Conservation (phyloP, 352 stramenopile species). For the Blastocystis sp. region DNA sequence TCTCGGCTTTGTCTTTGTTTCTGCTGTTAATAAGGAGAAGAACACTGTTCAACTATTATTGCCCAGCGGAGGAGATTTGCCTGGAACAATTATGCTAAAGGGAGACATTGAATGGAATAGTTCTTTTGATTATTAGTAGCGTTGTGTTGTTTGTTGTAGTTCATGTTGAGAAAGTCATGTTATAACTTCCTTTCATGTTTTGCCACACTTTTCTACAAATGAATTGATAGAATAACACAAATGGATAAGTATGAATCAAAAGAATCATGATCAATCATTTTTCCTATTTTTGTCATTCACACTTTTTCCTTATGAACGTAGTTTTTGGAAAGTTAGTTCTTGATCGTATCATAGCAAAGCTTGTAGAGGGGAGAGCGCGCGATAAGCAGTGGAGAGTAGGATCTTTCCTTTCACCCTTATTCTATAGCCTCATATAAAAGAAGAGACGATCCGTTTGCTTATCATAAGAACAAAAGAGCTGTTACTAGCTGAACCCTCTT, state of each 20-base stretch:
- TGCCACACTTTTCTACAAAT: background rate
- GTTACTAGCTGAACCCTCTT: conserved; percentile 93
- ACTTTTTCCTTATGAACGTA: conserved; percentile 6
- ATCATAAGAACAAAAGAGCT: conserved; percentile 90
- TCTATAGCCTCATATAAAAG: conserved; percentile 64
- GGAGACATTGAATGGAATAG: background rate
- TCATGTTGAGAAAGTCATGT: background rate
- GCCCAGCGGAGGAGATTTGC: conserved; percentile 27
- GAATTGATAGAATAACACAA: too few relatives aligned
- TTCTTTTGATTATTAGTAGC: background rate
- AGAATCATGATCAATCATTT: background rate
- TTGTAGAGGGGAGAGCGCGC: conserved; percentile 39
- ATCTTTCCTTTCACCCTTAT: background rate
- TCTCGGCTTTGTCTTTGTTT: conserved; percentile 50
- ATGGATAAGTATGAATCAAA: too few relatives aligned
- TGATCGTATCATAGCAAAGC: conserved; percentile 50
- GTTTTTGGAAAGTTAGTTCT: conserved; percentile 57
- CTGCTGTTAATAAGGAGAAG: background rate
- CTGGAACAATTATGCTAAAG: conserved; percentile 35
- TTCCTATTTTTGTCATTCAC: background rate
- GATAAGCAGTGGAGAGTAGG: conserved; percentile 49
- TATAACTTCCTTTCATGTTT: background rate
- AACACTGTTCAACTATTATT: background rate
- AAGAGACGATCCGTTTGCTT: conserved; percentile 91
- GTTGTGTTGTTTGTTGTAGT: background rate